phyloP scores from a whole-genome alignment of 768 basidiomycete species.

The Mycena chlorophos region DNA sequence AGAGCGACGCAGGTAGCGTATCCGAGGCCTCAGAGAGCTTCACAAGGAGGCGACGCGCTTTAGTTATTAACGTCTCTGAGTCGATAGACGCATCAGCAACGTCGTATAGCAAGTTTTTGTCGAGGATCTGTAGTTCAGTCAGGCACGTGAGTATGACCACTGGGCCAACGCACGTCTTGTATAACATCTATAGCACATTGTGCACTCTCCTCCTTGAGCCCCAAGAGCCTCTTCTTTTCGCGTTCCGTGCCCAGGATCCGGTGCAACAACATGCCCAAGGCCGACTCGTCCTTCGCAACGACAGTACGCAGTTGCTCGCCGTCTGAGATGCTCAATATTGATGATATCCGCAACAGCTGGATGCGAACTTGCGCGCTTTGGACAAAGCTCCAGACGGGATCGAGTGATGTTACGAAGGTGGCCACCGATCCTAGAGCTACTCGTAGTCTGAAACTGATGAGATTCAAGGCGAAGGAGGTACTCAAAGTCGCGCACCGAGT shows the following conservation, averaged over 20 bases:
- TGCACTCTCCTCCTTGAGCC: constrained; percentile 21
- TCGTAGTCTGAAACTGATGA: constrained; percentile 3
- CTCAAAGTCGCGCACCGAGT: constrained; percentile 6
- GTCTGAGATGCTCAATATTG: constrained; percentile 17
- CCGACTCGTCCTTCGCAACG: constrained; percentile 23
- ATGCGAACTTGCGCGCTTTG: constrained; percentile 23
- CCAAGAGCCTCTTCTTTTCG: constrained; percentile 15
- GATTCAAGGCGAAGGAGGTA: neutral
- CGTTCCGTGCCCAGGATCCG: constrained; percentile 3
- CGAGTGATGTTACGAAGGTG: constrained; percentile 22
- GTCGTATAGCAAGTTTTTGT: constrained; percentile 17
- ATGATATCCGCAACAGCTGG: constrained; percentile 20
- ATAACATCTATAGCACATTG: constrained; percentile 23
- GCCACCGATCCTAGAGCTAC: constrained; percentile 10
- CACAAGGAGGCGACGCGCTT: constrained; percentile 27
- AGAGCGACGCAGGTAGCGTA: constrained; percentile 27
- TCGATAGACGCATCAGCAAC: too few relatives aligned
- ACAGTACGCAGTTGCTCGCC: constrained; percentile 17
- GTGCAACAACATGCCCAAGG: constrained; percentile 16
- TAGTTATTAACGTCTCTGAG: constrained; percentile 10
- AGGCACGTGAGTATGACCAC: neutral
- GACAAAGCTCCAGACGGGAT: constrained; percentile 23
- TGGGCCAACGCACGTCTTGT: constrained; percentile 17
- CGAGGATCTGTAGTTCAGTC: constrained; percentile 15
- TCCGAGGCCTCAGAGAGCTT: constrained; percentile 26